A percentile compares a stretch with the other conserved stretches of the same genome.
Conservation (phyloP, 148 eudicot species). For the Chenopodium formosanum region DNA sequence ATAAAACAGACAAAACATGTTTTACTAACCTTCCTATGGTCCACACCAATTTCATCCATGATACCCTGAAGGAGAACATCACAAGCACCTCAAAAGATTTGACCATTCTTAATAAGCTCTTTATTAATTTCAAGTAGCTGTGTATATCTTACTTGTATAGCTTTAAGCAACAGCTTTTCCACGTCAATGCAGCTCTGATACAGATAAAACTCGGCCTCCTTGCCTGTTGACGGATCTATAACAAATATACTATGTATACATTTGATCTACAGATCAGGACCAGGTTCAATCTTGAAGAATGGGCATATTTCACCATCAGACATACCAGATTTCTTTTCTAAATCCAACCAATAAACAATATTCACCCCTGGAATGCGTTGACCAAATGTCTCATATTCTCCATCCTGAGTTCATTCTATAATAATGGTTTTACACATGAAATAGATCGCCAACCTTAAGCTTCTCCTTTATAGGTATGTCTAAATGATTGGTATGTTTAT, state of each 20-base stretch:
- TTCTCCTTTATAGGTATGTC: conserved; percentile 97
- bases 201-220: conserved; percentile 79
- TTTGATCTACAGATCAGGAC: conserved; percentile 74
- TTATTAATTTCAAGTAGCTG: conserved; percentile 83
- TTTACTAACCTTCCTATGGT: conserved; percentile 55
- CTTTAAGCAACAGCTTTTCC: conserved; percentile 80
- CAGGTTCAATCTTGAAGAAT: conserved; percentile 85
- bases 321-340: conserved; percentile 50
- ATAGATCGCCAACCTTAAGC: conserved; percentile 70
- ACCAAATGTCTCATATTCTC: conserved; percentile 71
- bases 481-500: conserved; percentile 93
- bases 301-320: conserved; percentile 66
- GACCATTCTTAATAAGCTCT: conserved; percentile 67
- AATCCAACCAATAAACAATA: conserved; percentile 82
- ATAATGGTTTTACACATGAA: background rate
- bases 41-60: conserved; percentile 40
- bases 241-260: conserved; percentile 85
- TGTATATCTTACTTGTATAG: conserved; percentile 84
- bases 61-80: conserved; percentile 67
- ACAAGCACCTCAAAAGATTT: conserved; percentile 52
- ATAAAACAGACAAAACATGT: conserved; percentile 6
- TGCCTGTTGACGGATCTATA: conserved; percentile 76
- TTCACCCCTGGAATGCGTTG: conserved; percentile 84
- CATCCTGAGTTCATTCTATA: conserved; percentile 49
- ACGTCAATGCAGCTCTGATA: conserved; percentile 86